phyloP scores from a whole-genome alignment of 2,329 filamentous ascomycete genomes.

The Trichoderma atrobrunneum region DNA sequence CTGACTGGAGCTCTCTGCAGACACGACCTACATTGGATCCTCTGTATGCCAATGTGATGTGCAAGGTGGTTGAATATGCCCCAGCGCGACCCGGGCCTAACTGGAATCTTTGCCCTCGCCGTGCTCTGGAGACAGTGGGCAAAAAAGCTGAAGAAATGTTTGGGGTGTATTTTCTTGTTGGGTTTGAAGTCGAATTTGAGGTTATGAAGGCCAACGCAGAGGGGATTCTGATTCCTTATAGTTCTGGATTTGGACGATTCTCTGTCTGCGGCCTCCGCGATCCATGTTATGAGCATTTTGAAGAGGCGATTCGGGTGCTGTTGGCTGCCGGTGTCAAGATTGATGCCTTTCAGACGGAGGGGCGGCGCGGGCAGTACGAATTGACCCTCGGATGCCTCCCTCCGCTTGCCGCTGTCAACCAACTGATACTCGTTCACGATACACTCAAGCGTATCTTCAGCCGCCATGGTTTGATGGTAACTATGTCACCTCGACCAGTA shows the following conservation, averaged over 20 bases:
- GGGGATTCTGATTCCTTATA: neutral
- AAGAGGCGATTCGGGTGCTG: neutral
- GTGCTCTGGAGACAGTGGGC: neutral
- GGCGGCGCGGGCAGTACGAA: neutral
- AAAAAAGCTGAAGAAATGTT: neutral
- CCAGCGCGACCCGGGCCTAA: neutral
- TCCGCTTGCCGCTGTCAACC: neutral
- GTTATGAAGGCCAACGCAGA: neutral
- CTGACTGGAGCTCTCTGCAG: neutral
- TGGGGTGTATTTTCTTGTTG: neutral
- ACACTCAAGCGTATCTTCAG: neutral
- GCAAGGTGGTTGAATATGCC: neutral
- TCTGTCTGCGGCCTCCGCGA: neutral
- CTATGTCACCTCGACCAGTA: neutral
- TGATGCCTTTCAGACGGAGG: neutral
- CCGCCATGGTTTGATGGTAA: neutral
- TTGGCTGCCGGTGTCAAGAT: neutral
- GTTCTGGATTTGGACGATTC: neutral
- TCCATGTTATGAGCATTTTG: neutral
- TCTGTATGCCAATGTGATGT: neutral
- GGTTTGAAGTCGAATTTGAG: neutral
- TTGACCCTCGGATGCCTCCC: neutral
- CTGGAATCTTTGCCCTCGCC: neutral
- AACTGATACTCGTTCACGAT: neutral
- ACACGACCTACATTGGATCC: neutral